These are phyloP conservation scores for Orobanche coerulescens DNA, from an alignment of 257 asterid genomes.

Conservation along the genomic window DNA sequence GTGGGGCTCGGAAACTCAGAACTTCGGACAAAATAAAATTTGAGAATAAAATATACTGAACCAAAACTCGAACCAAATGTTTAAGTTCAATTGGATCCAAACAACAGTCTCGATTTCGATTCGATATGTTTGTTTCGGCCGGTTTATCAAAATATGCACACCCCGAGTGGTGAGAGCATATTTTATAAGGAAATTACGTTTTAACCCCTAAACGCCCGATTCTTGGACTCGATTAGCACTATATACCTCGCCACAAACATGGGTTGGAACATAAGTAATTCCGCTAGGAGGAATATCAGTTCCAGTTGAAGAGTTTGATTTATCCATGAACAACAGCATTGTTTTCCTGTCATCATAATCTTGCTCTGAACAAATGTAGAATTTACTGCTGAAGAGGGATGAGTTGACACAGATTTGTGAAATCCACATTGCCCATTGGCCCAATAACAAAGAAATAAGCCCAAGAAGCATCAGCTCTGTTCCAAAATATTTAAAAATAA, in stretches of 20 bases:
- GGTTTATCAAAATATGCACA: too few species aligned
- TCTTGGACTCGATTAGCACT: not conserved
- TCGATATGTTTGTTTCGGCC: too few species aligned
- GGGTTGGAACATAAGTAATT: conserved; percentile 29
- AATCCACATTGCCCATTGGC: conserved; percentile 87
- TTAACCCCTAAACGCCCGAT: not conserved
- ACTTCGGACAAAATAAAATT: too few species aligned
- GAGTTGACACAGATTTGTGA: conserved; percentile 73
- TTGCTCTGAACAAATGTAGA: conserved; percentile 60
- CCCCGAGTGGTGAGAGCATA: too few species aligned
- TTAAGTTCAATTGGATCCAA: too few species aligned
- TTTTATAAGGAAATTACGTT: not conserved
- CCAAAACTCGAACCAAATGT: too few species aligned
- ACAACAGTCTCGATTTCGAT: too few species aligned
- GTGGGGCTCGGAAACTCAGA: too few species aligned
- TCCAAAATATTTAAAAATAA: not conserved
- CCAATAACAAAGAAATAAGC: conserved; percentile 71
- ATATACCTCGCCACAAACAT: conserved; percentile 66
- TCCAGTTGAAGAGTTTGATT: conserved; percentile 25
- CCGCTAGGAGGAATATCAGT: conserved; percentile 50
- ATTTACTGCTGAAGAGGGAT: conserved; percentile 68
- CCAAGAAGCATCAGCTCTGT: conserved; percentile 93
- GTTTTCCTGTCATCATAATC: conserved; percentile 38
- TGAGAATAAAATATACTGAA: too few species aligned
- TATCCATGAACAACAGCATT: conserved; percentile 25